Percentiles rank a stretch among this genome's conserved stretches.
Conservation (phyloP, 2,329 filamentous ascomycete species). For the Phialocephala subalpina region DNA sequence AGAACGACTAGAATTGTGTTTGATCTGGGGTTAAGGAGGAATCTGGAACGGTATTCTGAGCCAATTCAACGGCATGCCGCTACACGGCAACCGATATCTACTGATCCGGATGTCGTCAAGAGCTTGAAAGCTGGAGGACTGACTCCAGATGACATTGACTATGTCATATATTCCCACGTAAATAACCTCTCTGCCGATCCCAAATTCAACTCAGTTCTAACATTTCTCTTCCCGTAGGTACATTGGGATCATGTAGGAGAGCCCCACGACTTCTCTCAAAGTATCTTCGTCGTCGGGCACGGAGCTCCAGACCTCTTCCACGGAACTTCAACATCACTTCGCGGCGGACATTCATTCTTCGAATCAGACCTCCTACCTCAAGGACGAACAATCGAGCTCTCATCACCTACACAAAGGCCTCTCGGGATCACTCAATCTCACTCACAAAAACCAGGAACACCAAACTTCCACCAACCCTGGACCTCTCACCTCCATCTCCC, state of each 20-base stretch:
- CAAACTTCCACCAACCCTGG: conserved; percentile 47
- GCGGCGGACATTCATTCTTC: conserved; percentile 51
- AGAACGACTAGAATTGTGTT: conserved; percentile 53
- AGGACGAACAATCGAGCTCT: conserved; percentile 52
- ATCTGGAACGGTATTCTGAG: conserved; percentile 51
- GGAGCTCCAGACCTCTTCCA: conserved; percentile 50
- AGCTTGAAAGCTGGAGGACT: conserved; percentile 49
- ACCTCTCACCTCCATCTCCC: conserved; percentile 52
- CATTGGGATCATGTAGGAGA: conserved; percentile 67
- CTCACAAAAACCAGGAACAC: conserved; percentile 11
- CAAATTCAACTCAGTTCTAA: background rate
- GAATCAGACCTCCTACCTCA: conserved; percentile 51
- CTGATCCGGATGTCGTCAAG: conserved; percentile 52
- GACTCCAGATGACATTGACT: conserved; percentile 29
- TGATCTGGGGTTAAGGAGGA: conserved; percentile 59
- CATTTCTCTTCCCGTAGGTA: background rate
- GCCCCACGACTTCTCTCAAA: conserved; percentile 56
- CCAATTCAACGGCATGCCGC: conserved; percentile 54
- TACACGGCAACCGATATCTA: conserved; percentile 52
- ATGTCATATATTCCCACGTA: conserved; percentile 56
- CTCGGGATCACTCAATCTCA: background rate
- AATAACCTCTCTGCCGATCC: background rate
- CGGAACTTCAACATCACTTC: conserved; percentile 21
- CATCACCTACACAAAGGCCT: conserved; percentile 31
- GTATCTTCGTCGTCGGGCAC: conserved; percentile 58